These are phyloP conservation scores for Pseudonectria foliicola DNA, from an alignment of 2,329 filamentous ascomycete genomes.

Conservation along the genomic window DNA sequence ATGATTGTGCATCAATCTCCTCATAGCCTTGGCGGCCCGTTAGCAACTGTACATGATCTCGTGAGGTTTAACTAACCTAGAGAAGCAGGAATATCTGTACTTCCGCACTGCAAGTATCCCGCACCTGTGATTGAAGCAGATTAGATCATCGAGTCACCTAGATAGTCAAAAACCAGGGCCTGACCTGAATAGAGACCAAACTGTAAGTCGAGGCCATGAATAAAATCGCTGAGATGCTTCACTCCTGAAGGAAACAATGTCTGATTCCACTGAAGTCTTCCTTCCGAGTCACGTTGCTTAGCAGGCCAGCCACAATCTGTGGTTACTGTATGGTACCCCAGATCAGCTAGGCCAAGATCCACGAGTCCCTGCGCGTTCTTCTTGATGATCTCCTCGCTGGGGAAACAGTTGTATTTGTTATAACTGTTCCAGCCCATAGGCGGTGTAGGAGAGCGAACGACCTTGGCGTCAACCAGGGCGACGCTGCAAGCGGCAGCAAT, in stretches of 20 bases:
- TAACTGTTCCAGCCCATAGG: constrained; percentile 54
- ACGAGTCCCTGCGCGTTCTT: constrained; percentile 47
- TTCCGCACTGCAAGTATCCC: constrained; percentile 38
- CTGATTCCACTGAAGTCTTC: constrained; percentile 42
- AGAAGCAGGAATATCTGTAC: constrained; percentile 34
- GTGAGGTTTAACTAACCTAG: constrained; percentile 26
- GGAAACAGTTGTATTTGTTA: constrained; percentile 33
- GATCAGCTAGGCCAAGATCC: constrained; percentile 40
- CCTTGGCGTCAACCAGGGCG: constrained; percentile 1
- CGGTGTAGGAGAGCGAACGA: constrained; percentile 25
- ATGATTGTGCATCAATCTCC: constrained; percentile 32
- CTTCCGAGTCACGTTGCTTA: constrained; percentile 32
- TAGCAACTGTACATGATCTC: not conserved
- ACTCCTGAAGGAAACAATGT: constrained; percentile 44
- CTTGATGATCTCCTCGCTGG: constrained; percentile 15
- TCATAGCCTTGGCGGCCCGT: constrained; percentile 27
- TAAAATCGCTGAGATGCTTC: constrained; percentile 40
- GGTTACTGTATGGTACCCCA: constrained; percentile 50
- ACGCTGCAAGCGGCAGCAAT: constrained; percentile 1
- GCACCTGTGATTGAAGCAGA: no score
- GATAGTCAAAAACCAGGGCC: no score
- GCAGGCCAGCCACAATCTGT: constrained; percentile 53
- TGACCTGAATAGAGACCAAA: constrained; percentile 53
- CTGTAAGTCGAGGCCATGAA: constrained; percentile 40
- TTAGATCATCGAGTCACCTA: no score